Evolutionary conservation across 2,329 filamentous ascomycete genomes (phyloP).

Genomic region (Chaetomium globosum): DNA sequence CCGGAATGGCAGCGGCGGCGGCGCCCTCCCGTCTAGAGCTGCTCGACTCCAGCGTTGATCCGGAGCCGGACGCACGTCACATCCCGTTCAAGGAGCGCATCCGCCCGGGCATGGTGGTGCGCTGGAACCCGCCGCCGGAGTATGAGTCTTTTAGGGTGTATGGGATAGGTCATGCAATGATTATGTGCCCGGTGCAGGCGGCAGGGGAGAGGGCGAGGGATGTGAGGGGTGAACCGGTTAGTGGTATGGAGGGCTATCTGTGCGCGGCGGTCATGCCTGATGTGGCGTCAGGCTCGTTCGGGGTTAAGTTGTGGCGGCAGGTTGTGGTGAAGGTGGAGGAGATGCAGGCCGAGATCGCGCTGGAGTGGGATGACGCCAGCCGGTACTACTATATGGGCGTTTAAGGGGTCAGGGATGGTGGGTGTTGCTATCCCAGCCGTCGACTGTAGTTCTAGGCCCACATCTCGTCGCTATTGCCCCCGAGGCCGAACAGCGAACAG

Average conservation of each 20-base stretch:
- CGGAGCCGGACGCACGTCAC: slow-evolving; percentile 30
- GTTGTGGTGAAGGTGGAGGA: slow-evolving; percentile 32
- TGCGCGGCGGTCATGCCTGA: slow-evolving; percentile 46
- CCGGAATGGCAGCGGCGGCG: not conserved
- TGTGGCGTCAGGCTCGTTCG: slow-evolving; percentile 44
- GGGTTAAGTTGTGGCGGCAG: slow-evolving; percentile 37
- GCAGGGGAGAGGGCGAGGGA: slow-evolving; percentile 34
- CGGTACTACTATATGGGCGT: slow-evolving; percentile 47
- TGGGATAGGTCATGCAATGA: slow-evolving; percentile 39
- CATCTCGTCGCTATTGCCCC: not conserved
- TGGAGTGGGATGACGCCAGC: slow-evolving; percentile 50
- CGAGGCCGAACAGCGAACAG: not conserved
- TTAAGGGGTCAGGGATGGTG: slow-evolving; percentile 10
- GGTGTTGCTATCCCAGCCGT: not conserved
- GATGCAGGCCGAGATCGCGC: slow-evolving; percentile 48
- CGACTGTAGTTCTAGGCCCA: not conserved
- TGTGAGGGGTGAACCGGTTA: slow-evolving; percentile 31
- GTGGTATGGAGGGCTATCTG: slow-evolving; percentile 38
- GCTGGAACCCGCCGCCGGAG: slow-evolving; percentile 38
- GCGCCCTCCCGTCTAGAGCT: slow-evolving; percentile 11
- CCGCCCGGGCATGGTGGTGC: slow-evolving; percentile 48
- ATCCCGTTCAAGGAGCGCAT: slow-evolving; percentile 47
- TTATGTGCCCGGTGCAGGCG: slow-evolving; percentile 39
- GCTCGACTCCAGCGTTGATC: slow-evolving; percentile 40
- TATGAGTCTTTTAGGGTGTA: slow-evolving; percentile 23